phyloP scores from a whole-genome alignment of 106 monocot genomes.

The Dendrobium huoshanense region DNA sequence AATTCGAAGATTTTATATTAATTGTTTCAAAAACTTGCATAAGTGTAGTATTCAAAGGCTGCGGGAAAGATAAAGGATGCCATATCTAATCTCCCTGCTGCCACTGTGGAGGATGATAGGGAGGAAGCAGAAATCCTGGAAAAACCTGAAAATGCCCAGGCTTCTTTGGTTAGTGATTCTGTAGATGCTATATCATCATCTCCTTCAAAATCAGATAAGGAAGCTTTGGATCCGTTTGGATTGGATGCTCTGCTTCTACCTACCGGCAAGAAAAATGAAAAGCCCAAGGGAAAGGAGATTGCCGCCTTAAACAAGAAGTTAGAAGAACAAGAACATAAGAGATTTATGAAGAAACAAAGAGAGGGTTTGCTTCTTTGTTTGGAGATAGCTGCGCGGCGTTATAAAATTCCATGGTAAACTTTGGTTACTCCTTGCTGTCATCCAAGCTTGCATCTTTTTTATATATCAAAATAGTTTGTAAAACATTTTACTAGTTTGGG shows the following conservation, averaged over 20 bases:
- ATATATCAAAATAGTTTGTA: neutral
- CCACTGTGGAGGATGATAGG: conserved; percentile 66
- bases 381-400: conserved; percentile 83
- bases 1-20: neutral
- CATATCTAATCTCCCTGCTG: conserved; percentile 59
- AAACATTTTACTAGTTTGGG: neutral
- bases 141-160: conserved; percentile 20
- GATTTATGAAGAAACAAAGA: conserved; percentile 70
- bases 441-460: neutral
- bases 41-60: conserved; percentile 74
- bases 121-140: conserved; percentile 61
- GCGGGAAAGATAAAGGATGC: conserved; percentile 93
- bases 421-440: neutral
- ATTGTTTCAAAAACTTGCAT: neutral
- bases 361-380: conserved; percentile 69
- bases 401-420: conserved; percentile 73
- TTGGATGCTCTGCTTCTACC: conserved; percentile 68
- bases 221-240: conserved; percentile 84
- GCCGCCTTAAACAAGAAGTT: conserved; percentile 29
- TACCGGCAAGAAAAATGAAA: conserved; percentile 51
- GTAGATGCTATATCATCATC: conserved; percentile 8
- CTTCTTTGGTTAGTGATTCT: conserved; percentile 1
- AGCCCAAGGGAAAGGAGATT: conserved; percentile 30
- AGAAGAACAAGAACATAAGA: conserved; percentile 51
- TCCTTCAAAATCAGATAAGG: conserved; percentile 9